Conservation (phyloP, 139 green algal species). For the Protoeuglena noctilucae region DNA sequence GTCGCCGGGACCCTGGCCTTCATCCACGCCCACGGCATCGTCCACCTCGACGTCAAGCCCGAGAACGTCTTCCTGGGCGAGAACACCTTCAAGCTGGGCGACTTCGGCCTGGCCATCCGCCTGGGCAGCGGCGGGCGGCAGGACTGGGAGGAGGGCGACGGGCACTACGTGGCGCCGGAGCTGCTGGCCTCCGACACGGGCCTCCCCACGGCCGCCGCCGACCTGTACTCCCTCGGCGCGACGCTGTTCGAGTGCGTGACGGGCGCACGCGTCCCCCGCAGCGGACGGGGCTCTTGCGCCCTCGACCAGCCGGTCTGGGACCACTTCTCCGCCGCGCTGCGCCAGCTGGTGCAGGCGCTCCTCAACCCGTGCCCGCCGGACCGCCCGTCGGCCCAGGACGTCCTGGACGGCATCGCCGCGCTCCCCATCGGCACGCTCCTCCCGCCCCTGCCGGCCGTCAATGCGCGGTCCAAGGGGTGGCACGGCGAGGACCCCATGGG, state of each 20-base stretch:
- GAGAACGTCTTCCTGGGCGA: conserved; percentile 50
- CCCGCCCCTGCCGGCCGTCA: neutral
- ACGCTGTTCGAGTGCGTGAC: conserved; percentile 41
- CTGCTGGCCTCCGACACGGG: conserved; percentile 21
- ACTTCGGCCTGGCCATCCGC: conserved; percentile 55
- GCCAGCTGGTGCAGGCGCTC: conserved; percentile 14
- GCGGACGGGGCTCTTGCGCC: neutral
- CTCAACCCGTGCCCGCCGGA: conserved; percentile 6
- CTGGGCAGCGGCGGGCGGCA: conserved; percentile 13
- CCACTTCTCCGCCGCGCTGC: conserved; percentile 11
- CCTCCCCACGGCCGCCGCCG: conserved; percentile 25
- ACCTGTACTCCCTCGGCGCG: conserved; percentile 43
- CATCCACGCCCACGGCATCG: conserved; percentile 40
- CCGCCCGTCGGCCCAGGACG: conserved; percentile 13
- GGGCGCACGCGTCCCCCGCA: conserved; percentile 16
- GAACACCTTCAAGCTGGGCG: conserved; percentile 45
- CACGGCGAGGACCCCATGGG: too few species aligned
- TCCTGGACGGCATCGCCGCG: conserved; percentile 2
- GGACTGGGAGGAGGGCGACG: conserved; percentile 68
- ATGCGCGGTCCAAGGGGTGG: too few species aligned
- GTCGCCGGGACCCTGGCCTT: conserved; percentile 39
- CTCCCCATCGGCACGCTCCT: neutral
- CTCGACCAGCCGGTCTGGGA: neutral
- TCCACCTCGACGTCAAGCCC: conserved; percentile 74
- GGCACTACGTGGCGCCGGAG: conserved; percentile 60